Evolutionary conservation across 2,329 filamentous ascomycete species (phyloP), one percentile per base, ranked within the genome.

Genomic region (Nothophoma quercina): DNA sequence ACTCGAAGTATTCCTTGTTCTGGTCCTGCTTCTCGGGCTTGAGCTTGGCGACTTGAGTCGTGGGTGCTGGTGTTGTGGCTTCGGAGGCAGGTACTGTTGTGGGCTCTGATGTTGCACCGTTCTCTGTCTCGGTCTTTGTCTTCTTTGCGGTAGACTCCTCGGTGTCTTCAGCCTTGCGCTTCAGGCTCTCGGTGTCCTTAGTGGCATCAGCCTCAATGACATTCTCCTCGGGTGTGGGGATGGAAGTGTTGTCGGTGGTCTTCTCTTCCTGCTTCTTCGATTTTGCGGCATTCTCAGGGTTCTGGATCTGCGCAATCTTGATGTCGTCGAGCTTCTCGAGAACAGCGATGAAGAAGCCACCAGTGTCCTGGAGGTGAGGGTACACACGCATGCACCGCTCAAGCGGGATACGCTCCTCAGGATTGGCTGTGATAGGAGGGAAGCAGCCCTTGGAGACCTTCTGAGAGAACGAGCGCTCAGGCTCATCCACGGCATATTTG

Each of bases 311-410:
- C 10, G 63, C 58, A 43, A 69, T 59, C 56, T 72, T 73, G 55
- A 72, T 71, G 49, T 97, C 95, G 21, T 85, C 84, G 72, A 88
- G 88, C 82, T 99, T 99, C 79, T 97, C 90, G 15, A 99, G 78
- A 0, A 97, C 93, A 0, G 92, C 89, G 71, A 99, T 97, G 79
- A 99, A 99, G 82, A 99, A 99, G 18, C 89, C 93, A 49, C 95
- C 95, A 3, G 95, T 99, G 67, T 99, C 92, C 76, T 99, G 95
- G 70, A 92, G 83, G 74, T 99, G 95, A 26, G 93, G 90, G 73
- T 98, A 99, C 6, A 99, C 87, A 57, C 95, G 85, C 83, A 98
- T 93, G 76, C 93, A 97, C 55, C 89, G 85, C 67, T 97, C 90
- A 15, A 98, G 83, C 13, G 92, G 92, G 19, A 97, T 81, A 28